Base-by-base conservation (phyloP, 2,329 filamentous ascomycete genomes). In the Sporothrix sp. region DNA sequence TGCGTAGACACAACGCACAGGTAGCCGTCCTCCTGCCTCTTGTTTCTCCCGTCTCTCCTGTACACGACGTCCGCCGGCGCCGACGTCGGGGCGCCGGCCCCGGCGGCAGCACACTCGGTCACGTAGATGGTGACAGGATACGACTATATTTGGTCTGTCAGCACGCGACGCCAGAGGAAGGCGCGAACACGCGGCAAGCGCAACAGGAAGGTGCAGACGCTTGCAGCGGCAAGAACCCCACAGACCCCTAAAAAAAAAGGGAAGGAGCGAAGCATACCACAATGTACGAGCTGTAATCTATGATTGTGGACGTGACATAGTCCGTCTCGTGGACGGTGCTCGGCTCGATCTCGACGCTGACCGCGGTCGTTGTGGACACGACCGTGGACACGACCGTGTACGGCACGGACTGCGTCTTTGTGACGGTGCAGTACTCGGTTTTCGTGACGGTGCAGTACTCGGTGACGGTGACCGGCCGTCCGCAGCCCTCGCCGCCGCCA, bases 351-450 rank as follows among this genome's bases (percentile, higher is more conserved):
- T 40, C 48, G 27, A 35, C 48, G 38, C 33, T 47, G 23, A 48
- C 53, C 2, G 21, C 38, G 1, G 51, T 45, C 21, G 45, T 23
- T 23, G 49, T 50, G n/a, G 28, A 46, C 25, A 43, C 20, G 30
- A 52, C 21, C 20, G 35, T 50, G 23, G 21, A 39, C 11, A n/a
- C n/a, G n/a, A 38, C 23, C 13, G 40, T 53, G 23, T 25, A 47
- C 11, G 27, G 25, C 7, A 30, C 39, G 21, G 33, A 52, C 32
- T 48, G 13, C 18, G 43, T 43, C n/a, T 33, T 47, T 2, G 43
- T 48, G 20, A 48, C 44, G n/a, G 52, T 53, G 48, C 52, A 46
- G 21, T 30, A 37, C 33, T 48, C 44, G 32, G 48, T 51, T 7
- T 32, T 25, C n/a, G 32, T 40, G n/a, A n/a, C n/a, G n/a, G n/a